A percentile compares a stretch with the other conserved stretches of the same genome.
phyloP scores from a whole-genome alignment of 345 rosid species.

The Firmiana major region DNA sequence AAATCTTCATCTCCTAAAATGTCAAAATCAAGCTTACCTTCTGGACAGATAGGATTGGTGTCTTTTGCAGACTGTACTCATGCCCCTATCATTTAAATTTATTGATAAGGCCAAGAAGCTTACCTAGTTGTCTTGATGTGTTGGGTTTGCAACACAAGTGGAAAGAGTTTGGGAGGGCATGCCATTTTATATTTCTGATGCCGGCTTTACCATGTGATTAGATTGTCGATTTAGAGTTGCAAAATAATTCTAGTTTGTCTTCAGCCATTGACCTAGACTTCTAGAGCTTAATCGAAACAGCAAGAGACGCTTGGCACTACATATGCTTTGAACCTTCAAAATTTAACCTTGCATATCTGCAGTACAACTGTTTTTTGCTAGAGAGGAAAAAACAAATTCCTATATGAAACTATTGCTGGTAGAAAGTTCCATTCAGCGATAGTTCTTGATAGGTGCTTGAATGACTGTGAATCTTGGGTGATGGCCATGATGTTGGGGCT shows the following conservation, averaged over 20 bases:
- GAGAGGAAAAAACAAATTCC: not conserved
- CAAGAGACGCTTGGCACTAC: not conserved
- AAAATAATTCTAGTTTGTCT: not conserved
- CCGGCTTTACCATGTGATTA: not conserved
- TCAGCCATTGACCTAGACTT: not conserved
- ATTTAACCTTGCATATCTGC: not conserved
- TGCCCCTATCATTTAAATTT: not conserved
- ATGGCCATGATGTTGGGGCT: not conserved
- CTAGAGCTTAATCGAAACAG: not conserved
- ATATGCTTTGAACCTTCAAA: not conserved
- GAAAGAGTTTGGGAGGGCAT: not conserved
- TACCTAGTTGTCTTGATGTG: not conserved
- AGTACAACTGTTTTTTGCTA: not conserved
- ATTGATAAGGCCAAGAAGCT: not conserved
- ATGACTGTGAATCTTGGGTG: not conserved
- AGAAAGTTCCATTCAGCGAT: not conserved
- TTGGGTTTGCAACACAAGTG: not conserved
- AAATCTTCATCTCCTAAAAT: slow-evolving; percentile 37
- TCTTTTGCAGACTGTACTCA: slow-evolving; percentile 64
- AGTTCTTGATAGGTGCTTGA: not conserved
- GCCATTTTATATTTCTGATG: not conserved
- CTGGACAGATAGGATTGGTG: slow-evolving; percentile 69
- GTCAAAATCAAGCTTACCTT: slow-evolving; percentile 60
- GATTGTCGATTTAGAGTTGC: not conserved
- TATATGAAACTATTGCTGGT: not conserved